These are phyloP conservation scores for Barbarea vulgaris DNA, from an alignment of 345 rosid species.

Conservation along the genomic window DNA sequence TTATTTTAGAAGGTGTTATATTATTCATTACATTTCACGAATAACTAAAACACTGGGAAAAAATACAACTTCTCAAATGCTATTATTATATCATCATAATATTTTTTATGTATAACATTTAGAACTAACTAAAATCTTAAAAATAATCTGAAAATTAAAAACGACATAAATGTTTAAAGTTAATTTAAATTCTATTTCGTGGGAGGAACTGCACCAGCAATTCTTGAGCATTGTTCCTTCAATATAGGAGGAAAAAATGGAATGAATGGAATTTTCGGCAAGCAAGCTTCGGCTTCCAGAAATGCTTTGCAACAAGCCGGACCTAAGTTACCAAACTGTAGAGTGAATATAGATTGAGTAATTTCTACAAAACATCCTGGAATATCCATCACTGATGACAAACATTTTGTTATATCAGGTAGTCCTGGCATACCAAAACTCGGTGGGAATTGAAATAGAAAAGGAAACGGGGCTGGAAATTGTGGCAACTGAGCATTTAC, in stretches of 20 bases:
- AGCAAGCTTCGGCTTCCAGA: not conserved
- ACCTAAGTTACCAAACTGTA: not conserved
- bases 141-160: not conserved
- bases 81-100: not conserved
- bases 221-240: not conserved
- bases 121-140: not conserved
- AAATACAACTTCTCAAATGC: not conserved
- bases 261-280: not conserved
- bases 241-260: not conserved
- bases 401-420: not conserved
- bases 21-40: too few relatives aligned
- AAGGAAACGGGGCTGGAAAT: too few relatives aligned
- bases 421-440: too few relatives aligned
- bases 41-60: too few relatives aligned
- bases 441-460: too few relatives aligned
- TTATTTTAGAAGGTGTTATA: too few relatives aligned
- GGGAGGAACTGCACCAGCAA: too few relatives aligned
- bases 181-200: not conserved
- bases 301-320: not conserved
- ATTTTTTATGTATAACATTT: not conserved
- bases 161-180: too few relatives aligned
- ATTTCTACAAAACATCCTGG: not conserved
- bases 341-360: slow-evolving; percentile 3
- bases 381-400: not conserved
- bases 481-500: too few relatives aligned